These are phyloP conservation scores for Penicillium sp. DNA, from an alignment of 2,329 filamentous ascomycete genomes.

Conservation along the genomic window DNA sequence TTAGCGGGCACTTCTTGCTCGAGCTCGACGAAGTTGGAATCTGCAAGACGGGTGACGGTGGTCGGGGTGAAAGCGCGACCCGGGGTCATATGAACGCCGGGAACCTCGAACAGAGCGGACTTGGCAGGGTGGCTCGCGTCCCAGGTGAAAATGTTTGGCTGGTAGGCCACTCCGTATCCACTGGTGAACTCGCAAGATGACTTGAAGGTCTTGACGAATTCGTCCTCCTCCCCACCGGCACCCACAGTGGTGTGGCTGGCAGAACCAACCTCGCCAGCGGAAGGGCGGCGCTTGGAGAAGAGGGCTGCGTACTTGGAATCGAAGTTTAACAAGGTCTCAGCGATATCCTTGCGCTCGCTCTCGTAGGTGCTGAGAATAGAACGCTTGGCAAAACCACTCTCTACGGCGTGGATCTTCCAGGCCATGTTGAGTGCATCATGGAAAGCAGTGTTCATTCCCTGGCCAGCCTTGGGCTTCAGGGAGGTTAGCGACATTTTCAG, in stretches of 20 bases:
- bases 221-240: slow-evolving; percentile 52
- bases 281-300: slow-evolving; percentile 76
- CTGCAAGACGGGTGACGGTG: slow-evolving; percentile 80
- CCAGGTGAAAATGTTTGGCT: slow-evolving; percentile 82
- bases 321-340: slow-evolving; percentile 79
- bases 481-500: background rate
- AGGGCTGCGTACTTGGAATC: slow-evolving; percentile 87
- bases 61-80: slow-evolving; percentile 75
- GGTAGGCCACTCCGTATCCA: slow-evolving; percentile 85
- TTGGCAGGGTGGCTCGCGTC: slow-evolving; percentile 68
- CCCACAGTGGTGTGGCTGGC: slow-evolving; percentile 49
- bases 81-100: slow-evolving; percentile 64
- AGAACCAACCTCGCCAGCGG: slow-evolving; percentile 68
- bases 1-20: slow-evolving; percentile 89
- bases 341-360: slow-evolving; percentile 77
- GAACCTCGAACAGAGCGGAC: slow-evolving; percentile 66
- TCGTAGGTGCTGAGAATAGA: slow-evolving; percentile 81
- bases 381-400: slow-evolving; percentile 73
- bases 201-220: slow-evolving; percentile 88
- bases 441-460: slow-evolving; percentile 63
- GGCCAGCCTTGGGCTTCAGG: slow-evolving; percentile 57
- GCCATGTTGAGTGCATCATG: slow-evolving; percentile 76
- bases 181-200: slow-evolving; percentile 88
- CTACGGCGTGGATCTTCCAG: slow-evolving; percentile 94
- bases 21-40: slow-evolving; percentile 85